A percentile compares a stretch with the other conserved stretches of the same genome.
phyloP scores from a whole-genome alignment of 2,329 filamentous ascomycete species.

The Graphilbum ipis-grandicollis region DNA sequence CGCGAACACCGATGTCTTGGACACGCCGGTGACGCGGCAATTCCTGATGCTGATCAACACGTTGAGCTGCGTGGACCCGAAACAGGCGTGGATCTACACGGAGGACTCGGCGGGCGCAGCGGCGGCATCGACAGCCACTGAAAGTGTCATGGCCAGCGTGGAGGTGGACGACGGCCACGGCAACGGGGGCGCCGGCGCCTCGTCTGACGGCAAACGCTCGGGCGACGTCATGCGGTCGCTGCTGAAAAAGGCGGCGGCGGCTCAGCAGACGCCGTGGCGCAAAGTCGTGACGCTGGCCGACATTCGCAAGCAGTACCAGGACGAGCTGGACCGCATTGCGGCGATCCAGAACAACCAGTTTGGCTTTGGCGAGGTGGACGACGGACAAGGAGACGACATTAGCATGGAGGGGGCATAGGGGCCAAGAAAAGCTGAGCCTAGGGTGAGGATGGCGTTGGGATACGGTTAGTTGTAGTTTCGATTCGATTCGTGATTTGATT shows the following conservation, averaged over 20 bases:
- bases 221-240: conserved; percentile 9
- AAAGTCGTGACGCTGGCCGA: conserved; percentile 74
- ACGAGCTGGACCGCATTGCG: conserved; percentile 73
- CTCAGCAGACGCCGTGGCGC: conserved; percentile 31
- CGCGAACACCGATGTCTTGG: conserved; percentile 35
- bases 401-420: conserved; percentile 21
- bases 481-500: too few relatives aligned
- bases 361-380: conserved; percentile 40
- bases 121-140: too few relatives aligned
- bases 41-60: conserved; percentile 90
- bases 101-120: conserved; percentile 20
- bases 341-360: conserved; percentile 83
- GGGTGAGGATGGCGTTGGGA: too few relatives aligned
- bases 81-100: conserved; percentile 67
- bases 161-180: too few relatives aligned
- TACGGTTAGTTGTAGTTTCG: too few relatives aligned
- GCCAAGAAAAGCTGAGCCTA: too few relatives aligned
- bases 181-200: too few relatives aligned
- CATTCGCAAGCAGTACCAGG: conserved; percentile 75
- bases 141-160: too few relatives aligned
- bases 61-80: conserved; percentile 64
- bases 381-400: conserved; percentile 29
- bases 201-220: too few relatives aligned
- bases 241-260: conserved; percentile 10
- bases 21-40: conserved; percentile 51